These are phyloP conservation scores for Beauveria australis DNA, from an alignment of 2,329 filamentous ascomycete species.

Conservation along the genomic window DNA sequence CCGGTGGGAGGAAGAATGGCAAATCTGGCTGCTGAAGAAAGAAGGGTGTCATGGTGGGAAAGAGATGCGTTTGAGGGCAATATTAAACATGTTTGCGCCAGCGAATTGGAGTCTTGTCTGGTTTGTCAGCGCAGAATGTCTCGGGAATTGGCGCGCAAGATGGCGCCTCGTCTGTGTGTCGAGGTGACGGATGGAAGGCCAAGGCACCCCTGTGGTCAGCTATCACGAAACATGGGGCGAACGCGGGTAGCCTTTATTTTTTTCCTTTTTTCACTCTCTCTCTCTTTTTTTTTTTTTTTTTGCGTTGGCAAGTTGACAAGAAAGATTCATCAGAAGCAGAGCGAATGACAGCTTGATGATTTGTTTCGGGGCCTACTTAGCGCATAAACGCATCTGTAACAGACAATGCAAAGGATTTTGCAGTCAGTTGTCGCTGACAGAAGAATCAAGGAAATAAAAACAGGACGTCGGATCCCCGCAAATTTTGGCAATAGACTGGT, in stretches of 20 bases:
- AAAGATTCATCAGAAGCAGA: neutral
- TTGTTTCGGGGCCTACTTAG: neutral
- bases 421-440: too few relatives aligned
- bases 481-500: neutral
- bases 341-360: neutral
- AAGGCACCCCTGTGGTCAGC: neutral
- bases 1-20: neutral
- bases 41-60: too few relatives aligned
- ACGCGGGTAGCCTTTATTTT: neutral
- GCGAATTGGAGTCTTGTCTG: neutral
- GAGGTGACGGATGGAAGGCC: neutral
- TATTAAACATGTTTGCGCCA: neutral
- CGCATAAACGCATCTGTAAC: too few relatives aligned
- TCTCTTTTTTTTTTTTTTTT: neutral
- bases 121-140: neutral
- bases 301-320: neutral
- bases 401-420: too few relatives aligned
- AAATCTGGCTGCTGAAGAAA: neutral
- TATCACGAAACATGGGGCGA: neutral
- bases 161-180: neutral
- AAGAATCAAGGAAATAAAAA: neutral
- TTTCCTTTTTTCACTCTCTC: neutral
- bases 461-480: neutral
- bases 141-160: neutral
- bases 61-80: too few relatives aligned